phyloP scores from a whole-genome alignment of 345 rosid genomes.

The Boechera stricta region DNA sequence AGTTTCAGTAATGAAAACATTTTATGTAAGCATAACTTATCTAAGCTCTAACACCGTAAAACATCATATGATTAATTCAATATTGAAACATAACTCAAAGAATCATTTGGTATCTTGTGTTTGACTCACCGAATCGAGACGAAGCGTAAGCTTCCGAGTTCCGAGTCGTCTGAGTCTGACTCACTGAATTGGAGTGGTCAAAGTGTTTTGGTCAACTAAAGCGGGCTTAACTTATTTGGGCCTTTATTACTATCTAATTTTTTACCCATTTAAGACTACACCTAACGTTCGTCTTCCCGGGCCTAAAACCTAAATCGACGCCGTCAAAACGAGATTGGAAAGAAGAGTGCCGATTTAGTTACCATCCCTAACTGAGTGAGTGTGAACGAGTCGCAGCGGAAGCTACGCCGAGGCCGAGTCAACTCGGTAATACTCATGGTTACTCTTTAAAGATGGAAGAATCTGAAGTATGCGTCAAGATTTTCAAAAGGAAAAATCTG shows the following conservation, averaged over 20 bases:
- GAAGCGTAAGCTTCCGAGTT: background rate
- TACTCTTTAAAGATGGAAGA: too few species aligned
- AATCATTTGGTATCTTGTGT: background rate
- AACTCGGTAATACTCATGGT: background rate
- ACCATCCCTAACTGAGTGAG: background rate
- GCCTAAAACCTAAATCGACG: background rate
- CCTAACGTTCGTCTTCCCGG: background rate
- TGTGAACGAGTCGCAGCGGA: background rate
- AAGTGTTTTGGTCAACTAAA: constrained; percentile 4
- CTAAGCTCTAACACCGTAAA: background rate
- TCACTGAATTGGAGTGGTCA: background rate
- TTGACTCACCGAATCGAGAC: background rate
- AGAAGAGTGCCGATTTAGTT: too few species aligned
- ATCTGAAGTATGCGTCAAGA: too few species aligned
- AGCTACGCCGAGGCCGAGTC: background rate
- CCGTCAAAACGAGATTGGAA: too few species aligned
- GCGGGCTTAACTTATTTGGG: background rate
- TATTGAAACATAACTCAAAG: background rate
- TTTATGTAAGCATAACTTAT: background rate
- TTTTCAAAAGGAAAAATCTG: too few species aligned
- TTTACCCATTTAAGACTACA: background rate
- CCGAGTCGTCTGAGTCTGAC: background rate
- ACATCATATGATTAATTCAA: background rate
- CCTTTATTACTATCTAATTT: background rate
- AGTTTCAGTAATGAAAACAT: background rate